Conservation (phyloP, 768 basidiomycete genomes). For the Tricholoma furcatifolium region DNA sequence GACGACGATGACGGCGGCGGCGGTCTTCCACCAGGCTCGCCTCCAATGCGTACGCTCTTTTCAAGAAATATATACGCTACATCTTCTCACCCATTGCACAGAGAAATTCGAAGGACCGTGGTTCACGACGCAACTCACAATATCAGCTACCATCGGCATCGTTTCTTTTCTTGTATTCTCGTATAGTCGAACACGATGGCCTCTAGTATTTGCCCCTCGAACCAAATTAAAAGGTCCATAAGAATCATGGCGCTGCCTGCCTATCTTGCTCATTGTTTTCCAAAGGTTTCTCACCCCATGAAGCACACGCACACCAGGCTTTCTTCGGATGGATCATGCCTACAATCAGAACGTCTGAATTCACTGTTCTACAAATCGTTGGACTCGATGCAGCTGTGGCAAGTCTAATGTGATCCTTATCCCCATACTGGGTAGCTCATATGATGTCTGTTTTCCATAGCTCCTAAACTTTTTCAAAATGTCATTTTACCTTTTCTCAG, state of each 20-base stretch:
- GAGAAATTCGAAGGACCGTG: slow-evolving; percentile 90
- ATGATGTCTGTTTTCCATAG: slow-evolving; percentile 36
- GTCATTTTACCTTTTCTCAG: slow-evolving; percentile 87
- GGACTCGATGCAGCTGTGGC: slow-evolving; percentile 97
- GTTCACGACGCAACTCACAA: slow-evolving; percentile 87
- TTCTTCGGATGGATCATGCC: slow-evolving; percentile 98
- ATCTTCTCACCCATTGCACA: slow-evolving; percentile 22
- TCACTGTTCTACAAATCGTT: slow-evolving; percentile 92
- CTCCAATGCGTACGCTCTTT: slow-evolving; percentile 25
- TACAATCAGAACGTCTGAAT: slow-evolving; percentile 87
- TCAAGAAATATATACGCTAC: not conserved
- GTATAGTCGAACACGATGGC: slow-evolving; percentile 85
- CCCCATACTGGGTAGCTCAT: not conserved
- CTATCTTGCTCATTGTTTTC: not conserved
- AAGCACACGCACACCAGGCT: slow-evolving; percentile 81
- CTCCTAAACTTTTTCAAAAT: slow-evolving; percentile 95
- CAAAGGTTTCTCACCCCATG: slow-evolving; percentile 88
- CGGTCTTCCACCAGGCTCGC: slow-evolving; percentile 29
- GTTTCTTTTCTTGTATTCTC: slow-evolving; percentile 86
- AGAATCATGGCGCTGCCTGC: slow-evolving; percentile 8
- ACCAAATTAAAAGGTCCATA: slow-evolving; percentile 86
- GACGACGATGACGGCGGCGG: slow-evolving; percentile 36
- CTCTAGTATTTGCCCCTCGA: slow-evolving; percentile 86
- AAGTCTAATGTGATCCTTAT: slow-evolving; percentile 28
- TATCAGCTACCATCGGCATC: slow-evolving; percentile 77